These are phyloP conservation scores for Aspergillus carbonarius DNA, from an alignment of 2,329 filamentous ascomycete genomes.

Conservation along the genomic window DNA sequence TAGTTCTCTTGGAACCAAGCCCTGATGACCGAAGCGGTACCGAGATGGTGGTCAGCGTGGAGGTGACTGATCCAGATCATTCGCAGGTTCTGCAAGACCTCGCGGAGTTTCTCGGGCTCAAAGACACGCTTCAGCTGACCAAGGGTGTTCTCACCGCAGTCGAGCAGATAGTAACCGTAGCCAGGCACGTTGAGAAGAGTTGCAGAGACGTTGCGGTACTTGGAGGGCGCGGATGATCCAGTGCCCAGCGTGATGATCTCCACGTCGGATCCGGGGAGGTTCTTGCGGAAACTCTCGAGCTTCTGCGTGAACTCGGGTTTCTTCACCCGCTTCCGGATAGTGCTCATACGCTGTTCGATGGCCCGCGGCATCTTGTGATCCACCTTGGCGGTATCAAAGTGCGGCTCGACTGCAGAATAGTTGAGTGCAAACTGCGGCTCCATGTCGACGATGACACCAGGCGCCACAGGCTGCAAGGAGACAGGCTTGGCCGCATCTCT, in stretches of 20 bases:
- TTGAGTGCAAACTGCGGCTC: constrained; percentile 47
- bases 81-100: constrained; percentile 75
- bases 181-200: constrained; percentile 82
- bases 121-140: constrained; percentile 81
- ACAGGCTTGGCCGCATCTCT: constrained; percentile 13
- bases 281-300: constrained; percentile 52
- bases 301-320: constrained; percentile 33
- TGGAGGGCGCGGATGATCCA: constrained; percentile 84
- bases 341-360: constrained; percentile 30
- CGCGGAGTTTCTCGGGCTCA: constrained; percentile 60
- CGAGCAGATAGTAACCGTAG: constrained; percentile 83
- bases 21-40: constrained; percentile 74
- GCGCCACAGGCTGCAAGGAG: constrained; percentile 37
- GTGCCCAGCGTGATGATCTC: constrained; percentile 89
- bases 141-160: constrained; percentile 88
- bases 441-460: constrained; percentile 46
- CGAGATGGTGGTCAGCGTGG: constrained; percentile 94
- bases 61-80: constrained; percentile 92
- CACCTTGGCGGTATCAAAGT: constrained; percentile 25
- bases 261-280: constrained; percentile 70
- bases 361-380: constrained; percentile 28
- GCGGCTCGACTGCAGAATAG: constrained; percentile 28
- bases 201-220: constrained; percentile 91
- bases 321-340: constrained; percentile 27
- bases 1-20: constrained; percentile 70